Percentiles rank a stretch among this genome's conserved stretches.
phyloP scores from a whole-genome alignment of 129 eudicot species.

The Artemisia tridentata region DNA sequence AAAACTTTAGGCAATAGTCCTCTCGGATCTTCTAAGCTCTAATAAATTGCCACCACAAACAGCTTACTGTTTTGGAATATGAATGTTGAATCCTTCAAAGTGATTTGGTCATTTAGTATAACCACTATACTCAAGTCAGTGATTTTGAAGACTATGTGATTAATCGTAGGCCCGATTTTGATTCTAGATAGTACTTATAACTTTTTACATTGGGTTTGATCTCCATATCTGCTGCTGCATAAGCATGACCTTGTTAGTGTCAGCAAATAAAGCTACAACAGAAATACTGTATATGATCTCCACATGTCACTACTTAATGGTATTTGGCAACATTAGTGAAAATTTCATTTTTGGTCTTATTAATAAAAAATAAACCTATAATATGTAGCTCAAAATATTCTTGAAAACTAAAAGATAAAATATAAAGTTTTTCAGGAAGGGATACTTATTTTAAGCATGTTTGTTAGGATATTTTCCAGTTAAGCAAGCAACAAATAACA shows the following conservation, averaged over 20 bases:
- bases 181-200: slow-evolving; percentile 3
- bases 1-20: slow-evolving; percentile 32
- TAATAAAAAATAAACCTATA: not conserved
- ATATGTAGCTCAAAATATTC: not conserved
- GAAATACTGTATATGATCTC: slow-evolving; percentile 12
- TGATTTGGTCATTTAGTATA: slow-evolving; percentile 12
- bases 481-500: slow-evolving; percentile 18
- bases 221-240: slow-evolving; percentile 36
- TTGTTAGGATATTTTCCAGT: not conserved
- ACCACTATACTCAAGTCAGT: slow-evolving; percentile 25
- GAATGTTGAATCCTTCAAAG: slow-evolving; percentile 33
- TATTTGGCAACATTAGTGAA: not conserved
- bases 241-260: slow-evolving; percentile 24
- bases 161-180: slow-evolving; percentile 25
- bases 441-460: slow-evolving; percentile 7
- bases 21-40: not conserved
- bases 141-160: slow-evolving; percentile 4
- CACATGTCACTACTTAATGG: slow-evolving; percentile 9
- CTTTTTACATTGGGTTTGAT: slow-evolving; percentile 26
- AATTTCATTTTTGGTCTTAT: not conserved
- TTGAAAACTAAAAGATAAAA: slow-evolving; percentile 5
- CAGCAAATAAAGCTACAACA: slow-evolving; percentile 24
- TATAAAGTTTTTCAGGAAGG: not conserved
- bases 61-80: not conserved
- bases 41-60: not conserved